Conservation (phyloP, 2,329 filamentous ascomycete genomes). For the Xylaria sp. region DNA sequence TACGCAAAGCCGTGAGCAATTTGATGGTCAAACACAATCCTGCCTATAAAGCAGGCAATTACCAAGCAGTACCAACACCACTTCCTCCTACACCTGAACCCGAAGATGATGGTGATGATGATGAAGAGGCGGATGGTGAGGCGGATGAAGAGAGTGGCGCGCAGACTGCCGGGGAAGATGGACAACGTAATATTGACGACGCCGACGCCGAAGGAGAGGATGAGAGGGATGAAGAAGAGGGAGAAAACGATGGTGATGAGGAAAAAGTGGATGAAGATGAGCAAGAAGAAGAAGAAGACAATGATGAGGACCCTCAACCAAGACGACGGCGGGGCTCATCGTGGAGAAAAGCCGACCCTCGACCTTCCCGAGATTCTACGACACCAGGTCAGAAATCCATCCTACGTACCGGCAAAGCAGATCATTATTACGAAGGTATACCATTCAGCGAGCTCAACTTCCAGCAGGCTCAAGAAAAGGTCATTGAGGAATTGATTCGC, state of each 20-base stretch:
- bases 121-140: conserved; percentile 42
- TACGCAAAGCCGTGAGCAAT: conserved; percentile 87
- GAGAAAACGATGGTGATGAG: conserved; percentile 45
- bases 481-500: conserved; percentile 79
- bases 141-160: conserved; percentile 37
- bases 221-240: not conserved
- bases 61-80: conserved; percentile 79
- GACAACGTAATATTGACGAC: conserved; percentile 46
- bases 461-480: conserved; percentile 87
- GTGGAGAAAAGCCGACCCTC: conserved; percentile 51
- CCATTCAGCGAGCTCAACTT: conserved; percentile 79
- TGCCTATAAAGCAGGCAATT: conserved; percentile 75
- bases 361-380: conserved; percentile 48
- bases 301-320: conserved; percentile 42
- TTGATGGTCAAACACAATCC: conserved; percentile 90
- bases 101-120: conserved; percentile 54
- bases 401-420: conserved; percentile 56
- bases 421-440: conserved; percentile 65
- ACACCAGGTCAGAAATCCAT: conserved; percentile 45
- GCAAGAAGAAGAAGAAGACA: conserved; percentile 44
- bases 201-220: conserved; percentile 40
- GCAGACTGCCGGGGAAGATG: conserved; percentile 36
- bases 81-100: conserved; percentile 63
- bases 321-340: conserved; percentile 38
- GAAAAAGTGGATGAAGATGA: conserved; percentile 40